These are phyloP conservation scores for Neonectria punicea DNA, from an alignment of 2,329 filamentous ascomycete genomes.

Conservation along the genomic window DNA sequence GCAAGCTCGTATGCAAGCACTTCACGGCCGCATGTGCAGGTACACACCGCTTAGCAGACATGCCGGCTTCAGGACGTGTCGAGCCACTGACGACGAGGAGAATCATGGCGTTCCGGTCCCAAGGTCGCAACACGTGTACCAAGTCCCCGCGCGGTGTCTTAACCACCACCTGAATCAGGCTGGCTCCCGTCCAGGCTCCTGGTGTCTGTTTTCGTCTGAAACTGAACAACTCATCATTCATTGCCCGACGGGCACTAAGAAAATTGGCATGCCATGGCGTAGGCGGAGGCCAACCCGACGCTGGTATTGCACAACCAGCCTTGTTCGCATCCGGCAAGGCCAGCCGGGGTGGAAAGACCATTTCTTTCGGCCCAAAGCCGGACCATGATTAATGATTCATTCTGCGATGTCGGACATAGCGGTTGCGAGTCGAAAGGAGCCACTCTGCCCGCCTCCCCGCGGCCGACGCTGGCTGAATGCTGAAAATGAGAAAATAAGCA, in stretches of 20 bases:
- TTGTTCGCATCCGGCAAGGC: not conserved
- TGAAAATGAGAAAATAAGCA: not conserved
- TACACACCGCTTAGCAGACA: not conserved
- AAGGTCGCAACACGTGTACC: conserved; percentile 4
- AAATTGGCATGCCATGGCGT: not conserved
- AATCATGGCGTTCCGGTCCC: not conserved
- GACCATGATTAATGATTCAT: not conserved
- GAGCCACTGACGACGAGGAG: not conserved
- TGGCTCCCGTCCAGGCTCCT: not conserved
- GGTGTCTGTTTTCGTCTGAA: not conserved
- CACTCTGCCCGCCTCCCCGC: not conserved
- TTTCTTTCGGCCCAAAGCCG: not conserved
- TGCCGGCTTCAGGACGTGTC: not conserved
- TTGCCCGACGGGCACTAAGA: not conserved
- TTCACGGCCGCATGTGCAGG: conserved; percentile 2
- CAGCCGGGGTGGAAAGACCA: too few relatives aligned
- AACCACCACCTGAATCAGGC: conserved; percentile 7
- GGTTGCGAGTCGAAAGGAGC: not conserved
- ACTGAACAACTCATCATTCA: not conserved
- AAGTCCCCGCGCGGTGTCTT: not conserved
- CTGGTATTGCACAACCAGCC: not conserved
- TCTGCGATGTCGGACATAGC: not conserved
- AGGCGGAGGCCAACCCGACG: not conserved
- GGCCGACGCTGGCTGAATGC: not conserved
- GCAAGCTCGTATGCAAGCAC: conserved; percentile 12